phyloP scores from a whole-genome alignment of 2,329 filamentous ascomycete species.

The Colletotrichum coccodes region DNA sequence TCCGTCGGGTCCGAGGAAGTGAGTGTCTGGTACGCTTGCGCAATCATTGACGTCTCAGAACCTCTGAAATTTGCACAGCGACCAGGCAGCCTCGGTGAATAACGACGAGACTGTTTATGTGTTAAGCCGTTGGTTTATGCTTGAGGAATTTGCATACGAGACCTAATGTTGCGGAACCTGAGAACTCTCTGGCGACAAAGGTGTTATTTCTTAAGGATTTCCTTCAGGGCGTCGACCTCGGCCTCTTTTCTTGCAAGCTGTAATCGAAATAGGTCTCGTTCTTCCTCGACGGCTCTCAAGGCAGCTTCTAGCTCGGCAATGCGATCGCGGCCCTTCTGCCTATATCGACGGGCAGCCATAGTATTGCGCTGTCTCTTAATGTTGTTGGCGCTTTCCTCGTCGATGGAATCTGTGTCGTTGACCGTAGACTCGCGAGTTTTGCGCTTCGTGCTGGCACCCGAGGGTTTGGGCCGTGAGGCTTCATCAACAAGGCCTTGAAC shows the following conservation, averaged over 20 bases:
- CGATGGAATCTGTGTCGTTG: neutral
- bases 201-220: slow-evolving; percentile 40
- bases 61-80: too few relatives aligned
- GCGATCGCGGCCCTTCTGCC: slow-evolving; percentile 71
- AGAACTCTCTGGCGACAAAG: neutral
- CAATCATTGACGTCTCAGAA: neutral
- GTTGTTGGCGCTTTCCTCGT: neutral
- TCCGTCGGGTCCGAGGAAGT: neutral
- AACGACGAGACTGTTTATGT: too few relatives aligned
- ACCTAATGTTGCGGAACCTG: too few relatives aligned
- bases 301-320: slow-evolving; percentile 65
- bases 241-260: slow-evolving; percentile 67
- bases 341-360: slow-evolving; percentile 70
- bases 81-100: too few relatives aligned
- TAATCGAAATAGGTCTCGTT: slow-evolving; percentile 67
- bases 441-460: neutral
- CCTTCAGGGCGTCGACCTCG: slow-evolving; percentile 63
- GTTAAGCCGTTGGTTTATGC: too few relatives aligned
- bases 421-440: neutral
- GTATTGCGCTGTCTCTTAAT: slow-evolving; percentile 70
- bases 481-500: too few relatives aligned
- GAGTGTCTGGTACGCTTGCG: neutral
- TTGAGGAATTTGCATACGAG: too few relatives aligned
- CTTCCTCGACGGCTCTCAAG: slow-evolving; percentile 60
- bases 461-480: neutral